phyloP scores from a whole-genome alignment of 352 stramenopile genomes.

The Phytophthora constricta region DNA sequence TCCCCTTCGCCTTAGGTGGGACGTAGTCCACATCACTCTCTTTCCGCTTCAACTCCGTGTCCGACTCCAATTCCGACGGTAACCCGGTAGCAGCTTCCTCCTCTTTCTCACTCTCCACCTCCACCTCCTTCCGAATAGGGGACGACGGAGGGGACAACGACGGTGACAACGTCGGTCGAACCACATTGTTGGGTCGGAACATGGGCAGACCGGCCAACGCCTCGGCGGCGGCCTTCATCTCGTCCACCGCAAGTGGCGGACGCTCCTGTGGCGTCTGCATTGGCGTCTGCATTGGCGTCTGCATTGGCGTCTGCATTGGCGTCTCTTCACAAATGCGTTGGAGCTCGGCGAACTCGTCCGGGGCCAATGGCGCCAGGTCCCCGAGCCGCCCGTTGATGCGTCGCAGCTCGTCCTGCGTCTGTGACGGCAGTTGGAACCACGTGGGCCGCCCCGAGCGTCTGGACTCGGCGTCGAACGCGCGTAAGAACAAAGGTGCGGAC shows the following conservation, averaged over 20 bases:
- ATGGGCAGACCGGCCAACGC: slow-evolving; percentile 43
- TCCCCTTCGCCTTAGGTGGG: slow-evolving; percentile 36
- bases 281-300: neutral
- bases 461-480: slow-evolving; percentile 29
- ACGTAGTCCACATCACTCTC: slow-evolving; percentile 24
- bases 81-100: slow-evolving; percentile 5
- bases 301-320: neutral
- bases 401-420: slow-evolving; percentile 31
- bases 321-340: slow-evolving; percentile 28
- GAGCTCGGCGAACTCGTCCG: slow-evolving; percentile 31
- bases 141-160: slow-evolving; percentile 25
- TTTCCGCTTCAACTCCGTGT: slow-evolving; percentile 10
- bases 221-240: slow-evolving; percentile 45
- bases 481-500: slow-evolving; percentile 39
- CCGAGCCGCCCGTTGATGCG: slow-evolving; percentile 33
- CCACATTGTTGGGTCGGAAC: slow-evolving; percentile 15
- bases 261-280: neutral
- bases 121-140: slow-evolving; percentile 1
- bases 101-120: neutral
- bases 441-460: slow-evolving; percentile 12
- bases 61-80: slow-evolving; percentile 8
- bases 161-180: slow-evolving; percentile 18
- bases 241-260: slow-evolving; percentile 22
- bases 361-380: slow-evolving; percentile 25
- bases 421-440: slow-evolving; percentile 36